Base-by-base conservation (phyloP, 129 eudicot species). In the Escallonia herrerae region DNA sequence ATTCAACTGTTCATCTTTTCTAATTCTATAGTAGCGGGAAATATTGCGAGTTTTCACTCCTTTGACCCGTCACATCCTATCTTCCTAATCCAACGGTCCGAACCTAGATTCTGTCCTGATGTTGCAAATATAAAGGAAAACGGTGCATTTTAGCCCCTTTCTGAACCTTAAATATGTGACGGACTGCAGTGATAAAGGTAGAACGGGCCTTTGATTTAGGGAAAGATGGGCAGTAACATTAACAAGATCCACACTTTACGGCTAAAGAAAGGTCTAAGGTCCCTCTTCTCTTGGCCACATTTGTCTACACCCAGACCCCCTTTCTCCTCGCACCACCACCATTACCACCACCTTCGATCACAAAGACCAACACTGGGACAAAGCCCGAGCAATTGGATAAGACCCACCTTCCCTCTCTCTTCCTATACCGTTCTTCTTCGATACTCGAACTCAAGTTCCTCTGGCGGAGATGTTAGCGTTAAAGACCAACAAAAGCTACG, bases 251-350 rank as follows among this genome's bases (percentile, higher is more conserved):
- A 8, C 1, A 10, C 8, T 38, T 4, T 39, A 40, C 11, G 40
- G 9, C 40, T 50, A 7, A 48, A 41, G 56, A 68, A 47, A 71
- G 63, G 6, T 56, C 60, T 15, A 56, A 70, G 15, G 43, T 15
- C 72, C 68, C 66, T 43, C 58, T 43, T 74, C 15, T 46, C 71
- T 41, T 65, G 61, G 46, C 49, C 77, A 58, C 45, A 72, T 60
- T 68, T 62, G 12, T 38, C 63, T 14, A 13, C 53, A 2, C 22
- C 7, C 15, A 33, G 42, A 63, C 67, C 22, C 56, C 42, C 67
- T 44, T 55, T 45, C 56, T 49, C 51, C 42, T n/a, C 57, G 40
- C 66, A 13, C 52, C 60, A n/a, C 55, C 42, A 15, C 43, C n/a
- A n/a, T n/a, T n/a, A n/a, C n/a, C 72, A 60, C 45, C 62, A 33